phyloP scores from a whole-genome alignment of 345 rosid genomes.

The Mangifera indica region DNA sequence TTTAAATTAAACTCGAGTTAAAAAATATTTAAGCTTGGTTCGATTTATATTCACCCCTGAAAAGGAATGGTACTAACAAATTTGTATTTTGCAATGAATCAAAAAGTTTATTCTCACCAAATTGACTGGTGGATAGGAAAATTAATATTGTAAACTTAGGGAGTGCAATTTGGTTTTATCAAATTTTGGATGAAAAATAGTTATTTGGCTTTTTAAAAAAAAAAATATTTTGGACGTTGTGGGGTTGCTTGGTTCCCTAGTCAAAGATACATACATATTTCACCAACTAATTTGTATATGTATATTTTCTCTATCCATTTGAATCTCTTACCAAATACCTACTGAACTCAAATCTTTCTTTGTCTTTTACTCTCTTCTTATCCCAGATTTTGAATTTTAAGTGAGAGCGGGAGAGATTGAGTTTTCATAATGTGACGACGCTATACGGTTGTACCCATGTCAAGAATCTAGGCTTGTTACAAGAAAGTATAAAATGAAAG shows the following conservation, averaged over 20 bases:
- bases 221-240: not conserved
- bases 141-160: too few species aligned
- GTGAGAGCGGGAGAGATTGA: not conserved
- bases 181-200: too few species aligned
- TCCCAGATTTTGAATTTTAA: slow-evolving; percentile 31
- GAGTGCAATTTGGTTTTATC: too few species aligned
- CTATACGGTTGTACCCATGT: not conserved
- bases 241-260: not conserved
- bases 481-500: not conserved
- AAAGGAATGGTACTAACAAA: too few species aligned
- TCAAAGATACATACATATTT: slow-evolving; percentile 14
- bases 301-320: not conserved
- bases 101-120: too few species aligned
- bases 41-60: too few species aligned
- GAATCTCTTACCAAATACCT: slow-evolving; percentile 9
- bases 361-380: slow-evolving; percentile 27
- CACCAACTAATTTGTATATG: slow-evolving; percentile 19
- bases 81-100: too few species aligned
- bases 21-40: too few species aligned
- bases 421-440: not conserved
- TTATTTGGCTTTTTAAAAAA: not conserved
- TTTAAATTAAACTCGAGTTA: too few species aligned
- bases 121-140: too few species aligned
- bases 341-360: slow-evolving; percentile 32
- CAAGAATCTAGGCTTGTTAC: not conserved